Base-by-base conservation (phyloP, 1,284 basidiomycete species). In the Papiliotrema flavescens region DNA sequence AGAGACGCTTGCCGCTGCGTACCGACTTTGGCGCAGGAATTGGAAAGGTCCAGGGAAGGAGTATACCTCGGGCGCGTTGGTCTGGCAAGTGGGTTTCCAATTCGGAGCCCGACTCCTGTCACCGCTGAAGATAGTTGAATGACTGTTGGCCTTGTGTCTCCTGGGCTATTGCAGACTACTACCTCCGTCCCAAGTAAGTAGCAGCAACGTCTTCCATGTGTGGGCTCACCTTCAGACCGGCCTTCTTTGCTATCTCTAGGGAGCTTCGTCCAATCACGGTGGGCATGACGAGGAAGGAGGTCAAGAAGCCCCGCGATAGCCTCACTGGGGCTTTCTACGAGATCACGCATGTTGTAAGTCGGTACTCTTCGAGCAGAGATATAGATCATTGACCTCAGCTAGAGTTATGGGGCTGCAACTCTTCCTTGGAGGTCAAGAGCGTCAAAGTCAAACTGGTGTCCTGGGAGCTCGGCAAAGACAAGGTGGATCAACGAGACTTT, bases 321-420 rank as follows among this genome's bases (percentile, higher is more conserved):
- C 74, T 79, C 24, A 84, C 84, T 17, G 83, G 82, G 15, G 86
- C 84, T 11, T 76, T 81, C 61, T 86, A 87, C 75, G 82, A 79
- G 26, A 85, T 91, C 65, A 80, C 84, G 55, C 69, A 76, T 54
- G 69, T 74, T 47, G 64, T 71, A 19, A 52, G 61, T 62, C 2
- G 20, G 35, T 55, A 11, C 51, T 56, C 0, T 17, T 49, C 37
- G 20, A 39, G 20, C 42, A 23, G 23, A 3, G 28, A n/a, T 4
- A 20, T 22, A 44, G 39, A 11, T 45, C 48, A 19, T 51, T 56
- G 13, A 51, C 28, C 4, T 19, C 58, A 80, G 55, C 73, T 91
- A 49, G 83, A 90, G 73, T 80, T 92, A 41, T 93, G 90, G 90
- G 89, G 83, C 9, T 88, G 88, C 52, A 93, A 90, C 76, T 85